These are phyloP conservation scores for Ascochyta pisi DNA, from an alignment of 2,329 filamentous ascomycete genomes.

Conservation along the genomic window DNA sequence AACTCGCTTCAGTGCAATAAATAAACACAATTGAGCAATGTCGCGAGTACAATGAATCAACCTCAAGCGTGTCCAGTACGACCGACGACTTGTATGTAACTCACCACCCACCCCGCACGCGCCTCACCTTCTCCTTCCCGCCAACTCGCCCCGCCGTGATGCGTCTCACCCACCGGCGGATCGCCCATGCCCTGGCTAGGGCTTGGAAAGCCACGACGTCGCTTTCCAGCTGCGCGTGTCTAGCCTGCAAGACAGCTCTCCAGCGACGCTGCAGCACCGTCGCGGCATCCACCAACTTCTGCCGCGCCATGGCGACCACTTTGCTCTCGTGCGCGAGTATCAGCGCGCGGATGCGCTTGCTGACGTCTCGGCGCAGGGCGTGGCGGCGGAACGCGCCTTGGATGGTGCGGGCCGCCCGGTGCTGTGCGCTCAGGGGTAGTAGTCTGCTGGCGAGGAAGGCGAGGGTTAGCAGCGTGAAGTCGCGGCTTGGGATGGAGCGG, in stretches of 20 bases:
- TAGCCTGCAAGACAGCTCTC: slow-evolving; percentile 47
- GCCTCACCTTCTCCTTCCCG: slow-evolving; percentile 44
- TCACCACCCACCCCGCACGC: slow-evolving; percentile 48
- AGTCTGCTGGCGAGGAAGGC: slow-evolving; percentile 67
- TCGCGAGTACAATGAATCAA: no score
- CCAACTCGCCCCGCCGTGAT: slow-evolving; percentile 37
- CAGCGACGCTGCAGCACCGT: slow-evolving; percentile 55
- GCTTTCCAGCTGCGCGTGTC: slow-evolving; percentile 45
- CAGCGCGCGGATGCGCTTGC: slow-evolving; percentile 49
- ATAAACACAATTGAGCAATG: no score
- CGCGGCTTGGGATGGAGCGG: slow-evolving; percentile 57
- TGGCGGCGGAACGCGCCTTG: slow-evolving; percentile 59
- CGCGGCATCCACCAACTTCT: slow-evolving; percentile 51
- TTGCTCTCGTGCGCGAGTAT: slow-evolving; percentile 57
- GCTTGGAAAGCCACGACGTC: slow-evolving; percentile 53
- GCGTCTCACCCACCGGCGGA: slow-evolving; percentile 41
- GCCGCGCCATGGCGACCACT: slow-evolving; percentile 54
- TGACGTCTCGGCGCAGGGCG: slow-evolving; percentile 37
- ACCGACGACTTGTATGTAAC: no score
- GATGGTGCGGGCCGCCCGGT: slow-evolving; percentile 60
- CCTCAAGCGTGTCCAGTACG: no score
- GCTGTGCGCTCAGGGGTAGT: slow-evolving; percentile 57
- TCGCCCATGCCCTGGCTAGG: slow-evolving; percentile 51
- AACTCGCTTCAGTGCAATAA: no score
- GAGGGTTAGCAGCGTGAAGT: slow-evolving; percentile 64